Percentiles rank a stretch among this genome's conserved stretches.
phyloP scores from a whole-genome alignment of 2,329 filamentous ascomycete genomes.

The Trichoderma sp. region DNA sequence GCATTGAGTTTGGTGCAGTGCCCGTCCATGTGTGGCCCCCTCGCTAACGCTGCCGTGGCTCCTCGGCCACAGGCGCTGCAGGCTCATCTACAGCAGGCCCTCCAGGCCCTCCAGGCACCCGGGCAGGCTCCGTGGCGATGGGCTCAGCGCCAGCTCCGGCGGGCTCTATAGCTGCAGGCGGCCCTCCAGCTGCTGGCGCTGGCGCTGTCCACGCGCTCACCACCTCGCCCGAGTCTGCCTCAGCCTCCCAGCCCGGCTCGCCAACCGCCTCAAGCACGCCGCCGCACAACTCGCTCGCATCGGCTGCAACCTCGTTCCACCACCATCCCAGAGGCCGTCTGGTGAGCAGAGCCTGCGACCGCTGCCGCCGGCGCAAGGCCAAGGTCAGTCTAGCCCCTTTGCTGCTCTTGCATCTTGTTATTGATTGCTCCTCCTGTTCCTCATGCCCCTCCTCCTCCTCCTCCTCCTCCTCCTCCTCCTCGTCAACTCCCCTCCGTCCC shows the following conservation, averaged over 20 bases:
- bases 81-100: not conserved
- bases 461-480: not conserved
- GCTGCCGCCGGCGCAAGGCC: slow-evolving; percentile 44
- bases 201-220: slow-evolving; percentile 1
- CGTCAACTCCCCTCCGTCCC: not conserved
- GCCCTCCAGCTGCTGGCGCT: no score
- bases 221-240: slow-evolving; percentile 11
- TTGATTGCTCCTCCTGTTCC: not conserved
- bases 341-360: slow-evolving; percentile 41
- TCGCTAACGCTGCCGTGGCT: slow-evolving; percentile 39
- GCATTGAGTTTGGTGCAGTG: not conserved
- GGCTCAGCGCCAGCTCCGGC: not conserved
- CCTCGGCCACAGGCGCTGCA: slow-evolving; percentile 1
- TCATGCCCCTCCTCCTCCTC: not conserved
- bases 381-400: slow-evolving; percentile 35
- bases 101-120: not conserved
- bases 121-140: no score
- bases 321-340: slow-evolving; percentile 27
- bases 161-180: not conserved
- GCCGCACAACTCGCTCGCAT: slow-evolving; percentile 11
- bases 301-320: slow-evolving; percentile 19
- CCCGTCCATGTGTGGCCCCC: not conserved
- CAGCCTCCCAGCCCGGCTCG: slow-evolving; percentile 22
- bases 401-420: not conserved
- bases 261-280: slow-evolving; percentile 20